These are phyloP conservation scores for Baeospora myosura DNA, from an alignment of 1,284 basidiomycete genomes.

Conservation along the genomic window DNA sequence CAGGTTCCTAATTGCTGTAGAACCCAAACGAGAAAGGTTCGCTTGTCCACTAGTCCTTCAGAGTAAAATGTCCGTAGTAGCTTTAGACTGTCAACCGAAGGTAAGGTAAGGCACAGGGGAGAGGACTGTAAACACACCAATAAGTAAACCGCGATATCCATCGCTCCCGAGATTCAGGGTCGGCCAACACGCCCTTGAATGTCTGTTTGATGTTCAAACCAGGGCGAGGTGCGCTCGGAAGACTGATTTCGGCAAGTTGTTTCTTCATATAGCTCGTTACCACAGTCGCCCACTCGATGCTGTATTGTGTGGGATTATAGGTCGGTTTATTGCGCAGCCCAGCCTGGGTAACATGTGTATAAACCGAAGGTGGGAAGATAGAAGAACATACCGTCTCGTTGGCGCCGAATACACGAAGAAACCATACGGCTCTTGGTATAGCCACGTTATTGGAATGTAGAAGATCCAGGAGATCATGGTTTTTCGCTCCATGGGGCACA, in stretches of 20 bases:
- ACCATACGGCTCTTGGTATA: constrained; percentile 89
- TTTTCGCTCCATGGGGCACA: constrained; percentile 91
- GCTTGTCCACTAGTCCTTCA: constrained; percentile 77
- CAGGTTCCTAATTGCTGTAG: constrained; percentile 69
- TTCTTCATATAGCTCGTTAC: constrained; percentile 87
- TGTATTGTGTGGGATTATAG: constrained; percentile 79
- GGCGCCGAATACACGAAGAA: constrained; percentile 88
- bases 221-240: constrained; percentile 71
- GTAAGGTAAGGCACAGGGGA: neutral
- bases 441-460: constrained; percentile 79
- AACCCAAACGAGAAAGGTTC: constrained; percentile 78
- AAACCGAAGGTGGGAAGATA: constrained; percentile 1
- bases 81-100: constrained; percentile 43
- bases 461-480: constrained; percentile 85
- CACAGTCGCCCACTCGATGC: constrained; percentile 83
- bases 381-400: constrained; percentile 73
- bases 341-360: constrained; percentile 36
- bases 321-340: constrained; percentile 66
- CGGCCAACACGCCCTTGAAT: constrained; percentile 70
- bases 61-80: constrained; percentile 75
- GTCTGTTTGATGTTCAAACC: constrained; percentile 73
- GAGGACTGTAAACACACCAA: constrained; percentile 40
- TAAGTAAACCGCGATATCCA: constrained; percentile 83
- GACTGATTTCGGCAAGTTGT: constrained; percentile 77
- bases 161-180: constrained; percentile 57